Percentiles rank a stretch among this genome's conserved stretches.
Evolutionary conservation across 1,284 basidiomycete species (phyloP).

Genomic region (Malassezia arunalokei): DNA sequence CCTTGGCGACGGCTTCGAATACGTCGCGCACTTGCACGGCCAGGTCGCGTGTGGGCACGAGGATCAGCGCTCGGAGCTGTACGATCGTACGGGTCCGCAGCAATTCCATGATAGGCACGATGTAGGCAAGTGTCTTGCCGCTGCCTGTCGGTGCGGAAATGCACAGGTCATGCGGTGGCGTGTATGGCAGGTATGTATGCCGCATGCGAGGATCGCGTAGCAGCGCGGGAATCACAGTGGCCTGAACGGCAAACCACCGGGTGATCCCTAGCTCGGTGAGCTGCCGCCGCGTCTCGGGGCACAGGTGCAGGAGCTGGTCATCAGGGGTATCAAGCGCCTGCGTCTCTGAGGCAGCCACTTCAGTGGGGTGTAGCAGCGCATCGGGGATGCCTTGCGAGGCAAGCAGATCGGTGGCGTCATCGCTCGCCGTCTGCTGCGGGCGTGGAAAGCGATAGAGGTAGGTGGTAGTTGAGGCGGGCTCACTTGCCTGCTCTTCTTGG

Average conservation of each 20-base stretch:
- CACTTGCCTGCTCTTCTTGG: not conserved
- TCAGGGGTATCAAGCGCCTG: slow-evolving; percentile 15
- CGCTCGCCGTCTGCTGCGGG: slow-evolving; percentile 9
- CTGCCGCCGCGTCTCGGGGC: slow-evolving; percentile 20
- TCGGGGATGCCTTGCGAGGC: slow-evolving; percentile 31
- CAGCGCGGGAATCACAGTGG: slow-evolving; percentile 60
- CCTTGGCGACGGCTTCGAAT: slow-evolving; percentile 62
- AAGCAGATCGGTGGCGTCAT: slow-evolving; percentile 22
- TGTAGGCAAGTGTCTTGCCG: slow-evolving; percentile 91
- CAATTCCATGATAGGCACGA: slow-evolving; percentile 72
- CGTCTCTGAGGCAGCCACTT: slow-evolving; percentile 25
- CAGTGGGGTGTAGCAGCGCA: slow-evolving; percentile 24
- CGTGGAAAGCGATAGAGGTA: slow-evolving; percentile 12
- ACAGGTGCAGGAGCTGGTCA: slow-evolving; percentile 17
- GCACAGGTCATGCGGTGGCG: slow-evolving; percentile 68
- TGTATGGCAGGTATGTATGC: slow-evolving; percentile 59
- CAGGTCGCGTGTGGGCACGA: slow-evolving; percentile 89
- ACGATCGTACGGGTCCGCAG: slow-evolving; percentile 16
- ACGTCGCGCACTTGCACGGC: slow-evolving; percentile 84
- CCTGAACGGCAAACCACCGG: slow-evolving; percentile 60
- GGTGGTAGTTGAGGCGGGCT: not conserved
- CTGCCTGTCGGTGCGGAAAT: slow-evolving; percentile 96
- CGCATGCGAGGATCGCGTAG: slow-evolving; percentile 50
- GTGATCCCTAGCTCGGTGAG: slow-evolving; percentile 29
- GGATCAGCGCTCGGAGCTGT: slow-evolving; percentile 74